Evolutionary conservation across 2,329 filamentous ascomycete species (phyloP), one percentile per base, ranked within the genome.

Genomic region (Beauveria asiatica): DNA sequence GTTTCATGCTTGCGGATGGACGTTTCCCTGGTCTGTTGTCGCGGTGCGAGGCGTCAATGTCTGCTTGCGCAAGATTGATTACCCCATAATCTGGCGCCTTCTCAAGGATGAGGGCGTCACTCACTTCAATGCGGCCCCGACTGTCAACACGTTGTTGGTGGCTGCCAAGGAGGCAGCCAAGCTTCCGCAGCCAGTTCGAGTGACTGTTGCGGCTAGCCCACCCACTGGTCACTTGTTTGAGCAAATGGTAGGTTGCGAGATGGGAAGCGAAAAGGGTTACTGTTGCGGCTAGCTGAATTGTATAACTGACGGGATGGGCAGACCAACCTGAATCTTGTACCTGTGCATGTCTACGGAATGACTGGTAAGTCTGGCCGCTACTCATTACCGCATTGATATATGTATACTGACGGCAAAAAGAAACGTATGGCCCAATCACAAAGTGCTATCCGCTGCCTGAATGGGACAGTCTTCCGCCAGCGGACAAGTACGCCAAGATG

Each of bases 371-470:
- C 11, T 57, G 4, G 5, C 16, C 41, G 6, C 6, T 5, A 1
- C 23, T 17, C 25, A 19, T 13, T 30, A 6, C 48, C 19, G 25
- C 19, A 23, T 17, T 19, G 5, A 21, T 4, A 13, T n/a, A 16
- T 30, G 17, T 50, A 9, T 10, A 45, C 41, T 60, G 27, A 44
- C 39, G 2, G 23, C n/a, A 42, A 30, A 3, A 27, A 75, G 83
- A 97, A 76, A 97, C 93, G 0, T 97, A 97, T 68, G 94, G 94
- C 0, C 94, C 94, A 10, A 93, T 97, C 62, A 97, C 92, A 1
- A 96, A 95, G 72, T 91, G 92, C 10, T 99, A 99, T 68, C 80
- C 88, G 60, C 82, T 97, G 75, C 90, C 92, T 0, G 79, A 83
- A 33, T 99, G 94, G 94, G 85, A 94, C n/a, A 69, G 72, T 0